phyloP scores from a whole-genome alignment of 1,284 basidiomycete species.

The Microbotryum violaceum region DNA sequence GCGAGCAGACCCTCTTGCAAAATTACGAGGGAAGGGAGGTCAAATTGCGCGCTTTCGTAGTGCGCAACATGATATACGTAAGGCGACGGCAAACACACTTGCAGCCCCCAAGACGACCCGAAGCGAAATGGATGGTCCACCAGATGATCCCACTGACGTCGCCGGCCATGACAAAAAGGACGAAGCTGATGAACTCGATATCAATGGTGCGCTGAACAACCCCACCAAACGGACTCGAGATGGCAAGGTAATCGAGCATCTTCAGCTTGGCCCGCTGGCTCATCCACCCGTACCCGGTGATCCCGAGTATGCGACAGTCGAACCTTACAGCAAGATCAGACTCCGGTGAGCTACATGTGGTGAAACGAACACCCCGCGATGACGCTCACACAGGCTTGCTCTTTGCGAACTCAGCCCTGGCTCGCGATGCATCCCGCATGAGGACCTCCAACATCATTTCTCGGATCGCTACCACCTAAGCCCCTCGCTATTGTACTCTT shows the following conservation, averaged over 20 bases:
- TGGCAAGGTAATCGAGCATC: conserved; percentile 63
- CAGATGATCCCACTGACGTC: background rate
- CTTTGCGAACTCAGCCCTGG: conserved; percentile 48
- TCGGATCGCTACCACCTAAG: conserved; percentile 76
- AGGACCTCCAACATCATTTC: conserved; percentile 72
- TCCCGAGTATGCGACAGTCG: conserved; percentile 62
- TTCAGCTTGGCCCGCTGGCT: conserved; percentile 65
- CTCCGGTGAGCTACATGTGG: conserved; percentile 51
- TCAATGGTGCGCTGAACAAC: conserved; percentile 10
- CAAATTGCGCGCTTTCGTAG: too few relatives aligned
- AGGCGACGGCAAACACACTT: too few relatives aligned
- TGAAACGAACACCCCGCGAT: too few relatives aligned
- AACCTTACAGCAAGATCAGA: conserved; percentile 80
- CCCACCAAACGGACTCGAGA: conserved; percentile 52
- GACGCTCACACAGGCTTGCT: background rate
- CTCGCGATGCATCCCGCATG: conserved; percentile 59
- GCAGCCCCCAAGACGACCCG: too few relatives aligned
- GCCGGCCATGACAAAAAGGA: conserved; percentile 6
- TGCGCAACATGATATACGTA: too few relatives aligned
- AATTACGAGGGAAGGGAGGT: too few relatives aligned
- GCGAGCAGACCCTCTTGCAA: too few relatives aligned
- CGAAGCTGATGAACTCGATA: conserved; percentile 23
- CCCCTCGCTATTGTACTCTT: conserved; percentile 78
- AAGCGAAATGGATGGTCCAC: too few relatives aligned
- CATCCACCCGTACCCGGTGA: conserved; percentile 58